Percentiles rank a stretch among this genome's conserved stretches.
Conservation (phyloP, 441 rosid species). For the Euphorbia schlechtendalii region DNA sequence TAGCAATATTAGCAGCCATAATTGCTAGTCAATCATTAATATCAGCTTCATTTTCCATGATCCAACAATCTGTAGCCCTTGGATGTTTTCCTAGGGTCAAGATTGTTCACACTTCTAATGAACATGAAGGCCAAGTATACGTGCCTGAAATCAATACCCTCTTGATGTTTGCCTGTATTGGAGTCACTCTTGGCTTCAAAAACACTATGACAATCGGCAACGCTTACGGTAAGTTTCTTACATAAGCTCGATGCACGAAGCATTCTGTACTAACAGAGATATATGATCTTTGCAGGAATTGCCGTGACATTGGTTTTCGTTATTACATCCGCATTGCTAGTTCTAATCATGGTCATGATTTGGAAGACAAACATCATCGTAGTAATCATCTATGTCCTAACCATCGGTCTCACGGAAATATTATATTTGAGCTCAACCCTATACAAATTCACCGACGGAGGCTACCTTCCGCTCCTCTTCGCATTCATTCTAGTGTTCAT, state of each 20-base stretch:
- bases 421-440: constrained; percentile 18
- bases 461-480: constrained; percentile 24
- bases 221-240: constrained; percentile 25
- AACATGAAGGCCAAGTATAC: constrained; percentile 29
- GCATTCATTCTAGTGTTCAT: constrained; percentile 4
- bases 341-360: constrained; percentile 27
- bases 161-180: constrained; percentile 29
- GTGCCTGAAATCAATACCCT: constrained; percentile 27
- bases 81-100: constrained; percentile 34
- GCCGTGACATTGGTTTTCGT: constrained; percentile 27
- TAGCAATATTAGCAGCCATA: constrained; percentile 27
- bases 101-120: constrained; percentile 26
- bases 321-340: constrained; percentile 22
- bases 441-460: constrained; percentile 26
- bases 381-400: constrained; percentile 14
- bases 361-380: constrained; percentile 25
- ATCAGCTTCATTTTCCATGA: constrained; percentile 29
- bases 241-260: too few species aligned
- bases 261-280: too few species aligned
- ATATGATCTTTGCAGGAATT: constrained; percentile 23
- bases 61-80: constrained; percentile 30
- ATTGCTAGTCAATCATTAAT: constrained; percentile 34
- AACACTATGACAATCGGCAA: constrained; percentile 26
- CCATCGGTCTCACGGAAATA: constrained; percentile 15
- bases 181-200: constrained; percentile 29